Base-by-base conservation (phyloP, 2,329 filamentous ascomycete genomes). In the Paracorniculantispora psalliotae region DNA sequence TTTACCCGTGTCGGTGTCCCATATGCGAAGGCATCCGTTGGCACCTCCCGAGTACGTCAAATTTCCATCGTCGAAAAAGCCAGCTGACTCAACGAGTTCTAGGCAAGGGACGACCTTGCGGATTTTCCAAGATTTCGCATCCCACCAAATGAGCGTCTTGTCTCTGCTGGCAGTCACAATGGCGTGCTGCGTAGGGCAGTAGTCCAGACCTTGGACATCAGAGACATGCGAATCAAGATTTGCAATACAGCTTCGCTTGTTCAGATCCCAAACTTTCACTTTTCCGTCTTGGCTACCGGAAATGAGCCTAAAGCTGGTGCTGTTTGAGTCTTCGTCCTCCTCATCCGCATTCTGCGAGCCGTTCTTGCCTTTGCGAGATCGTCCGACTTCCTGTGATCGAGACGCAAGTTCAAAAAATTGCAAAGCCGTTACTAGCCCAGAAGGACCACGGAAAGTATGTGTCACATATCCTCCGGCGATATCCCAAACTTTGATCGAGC, bases 401-500 rank as follows among this genome's bases (percentile, higher is more conserved):
- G 75, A 73, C 25, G 86, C 80, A 17, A 90, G 79, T 68, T 96
- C 88, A 71, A 97, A 99, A 74, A 99, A 97, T 66, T 88, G 88
- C 19, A 99, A 79, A 0, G 94, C 91, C 13, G 94, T 96, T 4
- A 99, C 85, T 23, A 99, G 82, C 10, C 94, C 92, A 61, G 92
- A 92, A 59, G 96, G 93, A 1, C 92, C 92, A 65, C 93, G 89
- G 73, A 99, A 96, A 0, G 91, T 96, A 73, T 99, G 94, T 28
- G 96, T 99, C 33, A 92, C 86, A 72, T 90, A 97, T 23, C 94
- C 94, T 47, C 88, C 91, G 52, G 82, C 80, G 61, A 99, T 91
- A 74, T 99, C 94, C 93, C 93, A 99, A 55, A 99, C 88, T 73
- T 99, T 99, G 67, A 97, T 90, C 1, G 89, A 85, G 25, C 94